Base-by-base conservation (phyloP, 129 eudicot genomes). In the Deinandra increscens region DNA sequence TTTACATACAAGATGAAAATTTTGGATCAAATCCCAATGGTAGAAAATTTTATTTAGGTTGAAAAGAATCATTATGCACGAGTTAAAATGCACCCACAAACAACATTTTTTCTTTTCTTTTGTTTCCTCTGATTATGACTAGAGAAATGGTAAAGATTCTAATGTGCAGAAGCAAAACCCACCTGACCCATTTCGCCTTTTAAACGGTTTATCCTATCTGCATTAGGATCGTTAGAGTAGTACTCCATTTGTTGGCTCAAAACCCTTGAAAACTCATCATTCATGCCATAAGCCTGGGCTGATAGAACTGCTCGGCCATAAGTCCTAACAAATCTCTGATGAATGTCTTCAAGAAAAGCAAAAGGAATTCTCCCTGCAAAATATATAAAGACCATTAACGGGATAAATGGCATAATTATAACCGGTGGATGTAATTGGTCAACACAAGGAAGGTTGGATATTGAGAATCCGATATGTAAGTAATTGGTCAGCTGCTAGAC, bases 131-230 rank as follows among this genome's bases (percentile, higher is more conserved):
- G n/a, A n/a, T n/a, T n/a, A n/a, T n/a, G n/a, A n/a, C n/a, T n/a
- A n/a, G n/a, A n/a, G n/a, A n/a, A n/a, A n/a, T n/a, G n/a, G n/a
- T n/a, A n/a, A n/a, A n/a, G n/a, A 77, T 33, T 19, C 7, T 22
- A 48, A 20, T 22, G 50, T 49, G 43, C 41, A 23, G 19, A 46
- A 46, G 9, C 53, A 46, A 12, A 36, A 58, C 82, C 72, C 74
- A 93, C 98, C 98, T 93, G 97, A 70, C 89, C 87, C 98, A 93
- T 93, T 89, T 93, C 98, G 51, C 98, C 95, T 80, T 81, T 89
- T 33, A 93, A 81, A 51, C 95, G 79, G 81, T 93, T 93, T 44
- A 93, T 83, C 73, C 99, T 85, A 74, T 89, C 99, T 23, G 97
- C 97, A 85, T 87, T 89, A 59, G 99, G 97, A 72, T 93, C 99